A percentile compares a stretch with the other conserved stretches of the same genome.
Conservation (phyloP, 176 grass and related monocot species). For the Dendrocalamus sinicus region DNA sequence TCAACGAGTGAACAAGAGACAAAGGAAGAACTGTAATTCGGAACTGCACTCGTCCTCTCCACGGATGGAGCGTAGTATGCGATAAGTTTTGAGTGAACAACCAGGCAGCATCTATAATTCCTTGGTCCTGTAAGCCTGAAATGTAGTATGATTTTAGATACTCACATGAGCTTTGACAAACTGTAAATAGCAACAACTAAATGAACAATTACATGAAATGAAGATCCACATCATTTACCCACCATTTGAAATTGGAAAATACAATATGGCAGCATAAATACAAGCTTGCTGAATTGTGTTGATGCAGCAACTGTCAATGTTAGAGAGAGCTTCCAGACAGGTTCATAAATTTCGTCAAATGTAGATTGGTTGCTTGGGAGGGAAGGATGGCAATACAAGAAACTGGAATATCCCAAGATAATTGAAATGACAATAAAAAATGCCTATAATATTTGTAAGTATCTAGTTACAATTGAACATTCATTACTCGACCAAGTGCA, state of each 20-base stretch:
- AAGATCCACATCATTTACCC: neutral
- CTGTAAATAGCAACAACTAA: neutral
- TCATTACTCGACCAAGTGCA: neutral
- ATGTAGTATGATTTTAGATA: neutral
- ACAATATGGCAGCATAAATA: neutral
- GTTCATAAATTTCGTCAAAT: neutral
- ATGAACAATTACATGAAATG: neutral
- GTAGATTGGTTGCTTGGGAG: neutral
- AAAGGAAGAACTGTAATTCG: neutral
- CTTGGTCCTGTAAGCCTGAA: neutral
- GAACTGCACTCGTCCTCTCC: neutral
- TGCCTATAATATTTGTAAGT: constrained; percentile 12
- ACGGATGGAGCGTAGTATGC: neutral
- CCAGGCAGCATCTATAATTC: neutral
- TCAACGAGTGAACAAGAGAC: neutral
- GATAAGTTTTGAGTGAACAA: neutral
- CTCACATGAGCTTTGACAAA: neutral
- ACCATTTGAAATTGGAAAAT: neutral
- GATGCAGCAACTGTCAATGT: neutral
- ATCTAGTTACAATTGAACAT: neutral
- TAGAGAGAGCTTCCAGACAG: neutral
- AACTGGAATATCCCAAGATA: neutral
- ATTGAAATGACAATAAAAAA: neutral
- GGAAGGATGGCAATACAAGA: neutral
- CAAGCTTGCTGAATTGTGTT: neutral